Evolutionary conservation across 176 grass and related monocot species (phyloP).

Genomic region (Eleusine indica): DNA sequence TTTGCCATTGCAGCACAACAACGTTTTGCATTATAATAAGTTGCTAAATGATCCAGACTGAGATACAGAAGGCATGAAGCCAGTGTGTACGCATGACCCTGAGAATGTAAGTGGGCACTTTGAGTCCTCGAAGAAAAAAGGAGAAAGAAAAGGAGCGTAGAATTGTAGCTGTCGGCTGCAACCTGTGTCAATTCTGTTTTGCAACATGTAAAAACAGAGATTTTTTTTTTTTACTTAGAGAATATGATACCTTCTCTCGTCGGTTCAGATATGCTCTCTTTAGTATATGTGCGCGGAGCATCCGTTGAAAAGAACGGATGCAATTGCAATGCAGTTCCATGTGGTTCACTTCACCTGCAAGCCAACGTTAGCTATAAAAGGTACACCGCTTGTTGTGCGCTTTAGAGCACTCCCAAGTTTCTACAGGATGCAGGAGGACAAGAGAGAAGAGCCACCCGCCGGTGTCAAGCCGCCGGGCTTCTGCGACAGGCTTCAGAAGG

Average conservation of each 20-base stretch:
- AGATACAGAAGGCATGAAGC: too few relatives aligned
- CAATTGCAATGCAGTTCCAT: neutral
- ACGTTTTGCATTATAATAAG: too few relatives aligned
- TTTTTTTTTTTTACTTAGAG: neutral
- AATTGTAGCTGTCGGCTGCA: too few relatives aligned
- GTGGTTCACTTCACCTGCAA: constrained; percentile 28
- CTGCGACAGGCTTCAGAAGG: constrained; percentile 40
- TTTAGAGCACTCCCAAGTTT: neutral
- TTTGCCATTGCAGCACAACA: too few relatives aligned
- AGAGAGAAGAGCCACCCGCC: constrained; percentile 7
- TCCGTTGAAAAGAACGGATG: constrained; percentile 35
- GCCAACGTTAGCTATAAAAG: constrained; percentile 29
- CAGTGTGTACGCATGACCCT: too few relatives aligned
- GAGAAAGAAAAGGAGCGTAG: too few relatives aligned
- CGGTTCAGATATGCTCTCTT: constrained; percentile 33
- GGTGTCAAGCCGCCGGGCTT: constrained; percentile 21
- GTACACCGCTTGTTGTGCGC: neutral
- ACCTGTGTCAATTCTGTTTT: too few relatives aligned
- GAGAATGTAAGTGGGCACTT: too few relatives aligned
- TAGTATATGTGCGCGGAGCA: constrained; percentile 46
- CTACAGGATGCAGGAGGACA: constrained; percentile 40
- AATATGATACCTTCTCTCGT: constrained; percentile 49
- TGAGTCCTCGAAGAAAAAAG: too few relatives aligned
- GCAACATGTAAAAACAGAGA: neutral
- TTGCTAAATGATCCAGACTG: too few relatives aligned